A percentile compares a stretch with the other conserved stretches of the same genome.
These are phyloP conservation scores for Caryopteris hybrid DNA, from an alignment of 305 asterid genomes.

Conservation along the genomic window DNA sequence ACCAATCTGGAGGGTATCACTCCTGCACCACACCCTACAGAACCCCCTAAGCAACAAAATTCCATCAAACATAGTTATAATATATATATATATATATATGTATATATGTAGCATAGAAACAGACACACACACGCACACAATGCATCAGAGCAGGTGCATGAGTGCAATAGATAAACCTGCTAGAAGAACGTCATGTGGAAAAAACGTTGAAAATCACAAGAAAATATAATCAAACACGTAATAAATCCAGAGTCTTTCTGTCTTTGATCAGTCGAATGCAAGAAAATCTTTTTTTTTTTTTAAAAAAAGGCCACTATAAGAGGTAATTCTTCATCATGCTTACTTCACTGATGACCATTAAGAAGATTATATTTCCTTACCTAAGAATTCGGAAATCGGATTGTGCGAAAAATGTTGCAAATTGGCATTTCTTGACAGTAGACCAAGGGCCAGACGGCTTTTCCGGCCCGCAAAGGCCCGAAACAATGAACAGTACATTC, in stretches of 20 bases:
- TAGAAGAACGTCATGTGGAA: background rate
- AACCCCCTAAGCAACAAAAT: constrained; percentile 26
- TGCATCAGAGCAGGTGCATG: background rate
- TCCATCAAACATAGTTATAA: constrained; percentile 12
- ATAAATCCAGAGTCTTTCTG: background rate
- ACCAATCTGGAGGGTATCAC: constrained; percentile 15
- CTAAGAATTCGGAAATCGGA: constrained; percentile 19
- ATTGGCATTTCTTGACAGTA: constrained; percentile 20
- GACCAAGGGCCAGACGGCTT: constrained; percentile 20
- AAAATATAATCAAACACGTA: background rate
- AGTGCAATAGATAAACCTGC: background rate
- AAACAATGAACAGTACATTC: constrained; percentile 40
- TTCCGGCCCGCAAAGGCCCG: constrained; percentile 34
- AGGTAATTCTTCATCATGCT: constrained; percentile 22
- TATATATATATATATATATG: too few species aligned
- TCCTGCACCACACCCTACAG: constrained; percentile 14
- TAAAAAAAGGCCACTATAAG: background rate
- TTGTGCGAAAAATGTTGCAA: background rate
- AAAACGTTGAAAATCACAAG: background rate
- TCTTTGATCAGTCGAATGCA: background rate
- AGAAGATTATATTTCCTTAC: constrained; percentile 20
- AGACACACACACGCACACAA: background rate
- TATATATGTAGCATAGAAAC: too few species aligned
- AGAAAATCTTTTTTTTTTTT: too few species aligned
- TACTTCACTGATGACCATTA: constrained; percentile 5